A percentile compares a stretch with the other conserved stretches of the same genome.
Evolutionary conservation across 2,329 filamentous ascomycete species (phyloP).

Genomic region (Trichophaea hybrida): DNA sequence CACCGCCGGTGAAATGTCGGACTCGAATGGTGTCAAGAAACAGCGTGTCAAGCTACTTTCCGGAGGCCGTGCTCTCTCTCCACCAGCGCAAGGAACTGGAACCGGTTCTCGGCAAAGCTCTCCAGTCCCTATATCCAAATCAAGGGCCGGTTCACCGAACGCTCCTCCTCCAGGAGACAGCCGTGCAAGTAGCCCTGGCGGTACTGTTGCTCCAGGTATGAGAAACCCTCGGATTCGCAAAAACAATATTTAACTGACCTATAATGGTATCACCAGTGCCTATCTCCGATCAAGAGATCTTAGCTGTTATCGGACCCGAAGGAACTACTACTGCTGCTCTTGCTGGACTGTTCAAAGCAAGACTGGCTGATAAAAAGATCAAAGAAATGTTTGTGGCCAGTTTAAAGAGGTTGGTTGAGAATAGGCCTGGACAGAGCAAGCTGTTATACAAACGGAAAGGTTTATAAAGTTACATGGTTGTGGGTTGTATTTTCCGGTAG

Average conservation of each 20-base stretch:
- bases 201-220: conserved; percentile 8
- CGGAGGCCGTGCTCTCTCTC: conserved; percentile 16
- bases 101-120: conserved; percentile 20
- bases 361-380: background rate
- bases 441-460: background rate
- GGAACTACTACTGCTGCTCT: conserved; percentile 2
- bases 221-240: background rate
- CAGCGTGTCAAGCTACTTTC: conserved; percentile 25
- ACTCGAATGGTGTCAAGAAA: conserved; percentile 24
- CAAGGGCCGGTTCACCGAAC: background rate
- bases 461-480: background rate
- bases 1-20: conserved; percentile 25
- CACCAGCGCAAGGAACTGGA: conserved; percentile 15
- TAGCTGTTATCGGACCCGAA: background rate
- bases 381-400: background rate
- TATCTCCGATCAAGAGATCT: background rate
- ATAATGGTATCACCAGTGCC: background rate
- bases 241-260: background rate
- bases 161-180: conserved; percentile 4
- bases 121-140: conserved; percentile 4
- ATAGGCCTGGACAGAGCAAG: background rate
- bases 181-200: conserved; percentile 13
- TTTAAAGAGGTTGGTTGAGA: conserved; percentile 1
- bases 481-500: no score
- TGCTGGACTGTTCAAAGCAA: background rate